Evolutionary conservation across 2,329 filamentous ascomycete genomes (phyloP).

Genomic region (Trichoderma aggressivum): DNA sequence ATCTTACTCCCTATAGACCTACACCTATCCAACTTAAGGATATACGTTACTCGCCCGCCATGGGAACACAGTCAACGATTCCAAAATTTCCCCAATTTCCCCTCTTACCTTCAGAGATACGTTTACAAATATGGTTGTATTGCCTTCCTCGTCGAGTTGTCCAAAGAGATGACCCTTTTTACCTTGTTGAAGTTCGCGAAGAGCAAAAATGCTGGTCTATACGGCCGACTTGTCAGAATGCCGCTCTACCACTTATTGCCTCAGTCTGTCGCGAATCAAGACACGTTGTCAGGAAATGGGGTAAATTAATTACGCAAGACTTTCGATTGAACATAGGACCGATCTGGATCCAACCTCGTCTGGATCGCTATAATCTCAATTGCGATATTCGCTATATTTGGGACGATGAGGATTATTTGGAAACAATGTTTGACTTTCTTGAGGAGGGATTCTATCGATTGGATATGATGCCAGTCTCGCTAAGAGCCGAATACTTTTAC

Average conservation of each 20-base stretch:
- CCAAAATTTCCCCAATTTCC: background rate
- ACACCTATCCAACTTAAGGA: background rate
- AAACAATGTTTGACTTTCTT: background rate
- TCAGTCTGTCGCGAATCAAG: background rate
- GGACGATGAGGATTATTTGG: background rate
- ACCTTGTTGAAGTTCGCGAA: background rate
- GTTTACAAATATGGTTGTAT: background rate
- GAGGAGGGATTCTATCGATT: background rate
- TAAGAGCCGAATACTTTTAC: background rate
- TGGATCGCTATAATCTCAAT: background rate
- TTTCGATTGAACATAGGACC: background rate
- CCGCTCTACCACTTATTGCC: background rate
- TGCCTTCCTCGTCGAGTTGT: background rate
- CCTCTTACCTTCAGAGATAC: background rate
- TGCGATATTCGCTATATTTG: background rate
- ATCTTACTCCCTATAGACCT: background rate
- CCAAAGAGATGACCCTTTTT: background rate
- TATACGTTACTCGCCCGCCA: background rate
- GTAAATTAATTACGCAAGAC: background rate
- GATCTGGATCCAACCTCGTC: background rate
- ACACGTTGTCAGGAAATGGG: background rate
- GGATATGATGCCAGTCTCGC: background rate
- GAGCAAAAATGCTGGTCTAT: background rate
- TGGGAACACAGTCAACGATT: background rate
- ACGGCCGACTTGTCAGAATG: background rate